phyloP scores from a whole-genome alignment of 2,329 filamentous ascomycete genomes.

The Venturia nashicola region DNA sequence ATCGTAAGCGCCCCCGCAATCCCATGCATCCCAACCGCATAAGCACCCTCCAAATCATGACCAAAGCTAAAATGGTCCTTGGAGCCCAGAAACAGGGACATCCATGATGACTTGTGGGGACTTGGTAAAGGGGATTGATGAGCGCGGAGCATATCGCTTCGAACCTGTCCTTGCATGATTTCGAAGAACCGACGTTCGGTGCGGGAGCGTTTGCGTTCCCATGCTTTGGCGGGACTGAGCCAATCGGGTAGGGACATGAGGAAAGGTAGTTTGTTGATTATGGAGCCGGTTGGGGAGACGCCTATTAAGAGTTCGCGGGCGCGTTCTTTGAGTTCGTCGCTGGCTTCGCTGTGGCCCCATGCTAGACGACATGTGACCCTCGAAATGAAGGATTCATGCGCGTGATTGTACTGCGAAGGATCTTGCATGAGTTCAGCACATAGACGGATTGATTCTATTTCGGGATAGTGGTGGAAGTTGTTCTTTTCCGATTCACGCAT shows the following conservation, averaged over 20 bases:
- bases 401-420: slow-evolving; percentile 30
- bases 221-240: slow-evolving; percentile 30
- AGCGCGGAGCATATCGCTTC: slow-evolving; percentile 21
- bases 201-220: slow-evolving; percentile 30
- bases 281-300: slow-evolving; percentile 32
- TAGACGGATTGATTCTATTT: slow-evolving; percentile 32
- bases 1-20: slow-evolving; percentile 35
- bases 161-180: slow-evolving; percentile 31
- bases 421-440: slow-evolving; percentile 32
- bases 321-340: slow-evolving; percentile 34
- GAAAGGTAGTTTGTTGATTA: slow-evolving; percentile 33
- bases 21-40: slow-evolving; percentile 35
- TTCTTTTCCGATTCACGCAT: slow-evolving; percentile 31
- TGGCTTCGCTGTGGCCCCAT: slow-evolving; percentile 32
- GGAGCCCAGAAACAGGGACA: slow-evolving; percentile 29
- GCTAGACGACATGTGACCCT: slow-evolving; percentile 35
- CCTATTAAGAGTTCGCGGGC: slow-evolving; percentile 33
- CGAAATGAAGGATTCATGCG: slow-evolving; percentile 32
- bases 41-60: slow-evolving; percentile 32
- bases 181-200: slow-evolving; percentile 33
- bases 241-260: slow-evolving; percentile 32
- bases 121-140: not conserved
- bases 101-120: slow-evolving; percentile 28
- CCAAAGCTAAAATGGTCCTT: slow-evolving; percentile 28
- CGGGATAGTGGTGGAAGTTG: slow-evolving; percentile 30